Base-by-base conservation (phyloP, 2,329 filamentous ascomycete species). In the Alternaria infectoria region DNA sequence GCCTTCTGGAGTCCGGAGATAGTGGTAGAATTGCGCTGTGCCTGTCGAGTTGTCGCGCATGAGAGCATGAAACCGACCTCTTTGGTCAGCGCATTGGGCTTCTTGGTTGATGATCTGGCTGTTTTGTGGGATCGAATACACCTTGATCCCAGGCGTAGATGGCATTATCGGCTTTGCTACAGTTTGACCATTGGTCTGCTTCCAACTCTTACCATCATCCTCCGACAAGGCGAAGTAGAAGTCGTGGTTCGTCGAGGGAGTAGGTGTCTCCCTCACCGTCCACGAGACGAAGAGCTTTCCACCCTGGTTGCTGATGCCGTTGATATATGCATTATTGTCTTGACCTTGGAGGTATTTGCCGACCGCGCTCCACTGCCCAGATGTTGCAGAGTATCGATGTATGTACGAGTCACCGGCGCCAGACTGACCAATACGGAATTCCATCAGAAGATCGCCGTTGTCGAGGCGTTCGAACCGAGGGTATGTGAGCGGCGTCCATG, bases 31-130 rank as follows among this genome's bases (percentile, higher is more conserved):
- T 4, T 49, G 68, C 1, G 71, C 57, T 2, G 69, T 75, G 0
- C 75, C 75, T 1, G 72, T 69, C 3, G 68, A 63, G 32, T 74
- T 80, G 55, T 86, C 83, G 5, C 84, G 77, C 65, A 86, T 86
- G 28, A 86, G 68, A 1, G 85, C 81, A 56, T 86, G 84, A 59
- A 86, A 82, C 2, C 83, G 80, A 0, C 84, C 84, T 3, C 77
- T 77, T 3, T 66, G 63, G 50, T 85, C 84, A 3, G 82, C 81
- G 8, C 80, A 81, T 66, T 86, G 84, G 4, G 81, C 80, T 74
- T 86, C 84, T 72, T 86, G 84, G 65, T 86, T 86, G 60, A 82
- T 81, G 56, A 86, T 79, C 2, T 85, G 81, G 21, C 77, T 81
- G 5, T 80, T 79, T 65, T 82, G 83, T 1, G 81, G 79, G n/a